These are phyloP conservation scores for Xylariomycetidae sp. DNA, from an alignment of 2,329 filamentous ascomycete species.

Conservation along the genomic window DNA sequence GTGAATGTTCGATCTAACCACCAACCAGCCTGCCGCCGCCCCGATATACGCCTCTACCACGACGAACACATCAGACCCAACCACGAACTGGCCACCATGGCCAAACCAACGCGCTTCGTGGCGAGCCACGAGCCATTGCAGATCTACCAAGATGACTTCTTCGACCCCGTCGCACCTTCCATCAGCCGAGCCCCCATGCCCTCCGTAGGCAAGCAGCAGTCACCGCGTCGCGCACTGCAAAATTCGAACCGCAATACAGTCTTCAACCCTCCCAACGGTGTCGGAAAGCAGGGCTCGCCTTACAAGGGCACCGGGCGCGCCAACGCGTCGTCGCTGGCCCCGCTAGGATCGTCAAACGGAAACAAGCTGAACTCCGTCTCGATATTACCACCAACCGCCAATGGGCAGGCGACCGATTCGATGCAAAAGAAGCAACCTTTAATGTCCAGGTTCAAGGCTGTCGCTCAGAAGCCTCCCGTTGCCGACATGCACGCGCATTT, in stretches of 20 bases:
- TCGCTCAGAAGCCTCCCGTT: conserved; percentile 46
- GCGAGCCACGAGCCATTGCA: conserved; percentile 42
- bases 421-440: conserved; percentile 59
- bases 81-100: conserved; percentile 40
- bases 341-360: conserved; percentile 47
- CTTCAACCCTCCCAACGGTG: conserved; percentile 55
- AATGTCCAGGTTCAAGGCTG: conserved; percentile 54
- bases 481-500: conserved; percentile 34
- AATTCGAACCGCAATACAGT: conserved; percentile 55
- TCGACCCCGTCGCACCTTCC: conserved; percentile 39
- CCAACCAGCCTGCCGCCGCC: no score
- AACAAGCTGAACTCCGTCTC: conserved; percentile 61
- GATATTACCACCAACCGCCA: conserved; percentile 58
- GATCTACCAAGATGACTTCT: conserved; percentile 36
- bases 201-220: conserved; percentile 34
- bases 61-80: conserved; percentile 6
- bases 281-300: conserved; percentile 57
- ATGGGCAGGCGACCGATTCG: conserved; percentile 56
- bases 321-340: conserved; percentile 54
- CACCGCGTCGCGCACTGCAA: conserved; percentile 41
- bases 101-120: conserved; percentile 43
- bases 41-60: conserved; percentile 6
- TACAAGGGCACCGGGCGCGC: conserved; percentile 54
- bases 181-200: conserved; percentile 54
- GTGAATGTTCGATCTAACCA: conserved; percentile 4